Evolutionary conservation across 2,329 filamentous ascomycete species (phyloP), one percentile per base, ranked within the genome.

Genomic region (Diaporthe sp.): DNA sequence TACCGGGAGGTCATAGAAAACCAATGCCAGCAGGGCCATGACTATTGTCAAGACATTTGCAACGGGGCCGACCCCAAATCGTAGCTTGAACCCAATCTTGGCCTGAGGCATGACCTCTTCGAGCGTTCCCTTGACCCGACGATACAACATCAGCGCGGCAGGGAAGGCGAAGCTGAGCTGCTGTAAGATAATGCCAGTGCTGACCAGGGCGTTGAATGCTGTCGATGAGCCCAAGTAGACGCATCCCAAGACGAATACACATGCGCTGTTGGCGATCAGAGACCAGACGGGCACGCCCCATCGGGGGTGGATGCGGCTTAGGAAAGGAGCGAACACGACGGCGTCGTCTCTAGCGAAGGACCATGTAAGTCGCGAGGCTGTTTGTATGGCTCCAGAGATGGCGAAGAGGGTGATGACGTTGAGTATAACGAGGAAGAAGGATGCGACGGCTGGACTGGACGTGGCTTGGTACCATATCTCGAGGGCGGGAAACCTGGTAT

Each of bases 81-180:
- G 67, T 7, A 76, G 39, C 22, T 39, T 67, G 53, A 76, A 68
- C 1, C 72, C 37, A n/a, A 44, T 34, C 5, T 74, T 60, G 12
- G 37, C 15, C 20, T 22, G 20, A 22, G 72, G 71, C 72, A 72
- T 75, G 17, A 71, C 67, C 37, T 75, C 57, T 1, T 37, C 28
- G 4, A 74, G 28, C 6, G 72, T 67, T 1, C 75, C 75, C 10
- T 17, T 37, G 7, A n/a, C 42, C 17, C 75, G 75, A 1, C 55
- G 72, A 60, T 75, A 68, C 3, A 76, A 28, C 72, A 76, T 72
- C 60, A 76, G 28, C 20, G 51, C 75, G 13, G 75, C 75, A 15
- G 75, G 75, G 25, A 76, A 75, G 4, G 72, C 75, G 44, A 75
- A 76, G 67, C 75, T 76, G 47, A 76, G 67, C 25, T 76, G 75